Conservation (phyloP, 2,329 filamentous ascomycete species). For the Fusarium solani-melongenae region DNA sequence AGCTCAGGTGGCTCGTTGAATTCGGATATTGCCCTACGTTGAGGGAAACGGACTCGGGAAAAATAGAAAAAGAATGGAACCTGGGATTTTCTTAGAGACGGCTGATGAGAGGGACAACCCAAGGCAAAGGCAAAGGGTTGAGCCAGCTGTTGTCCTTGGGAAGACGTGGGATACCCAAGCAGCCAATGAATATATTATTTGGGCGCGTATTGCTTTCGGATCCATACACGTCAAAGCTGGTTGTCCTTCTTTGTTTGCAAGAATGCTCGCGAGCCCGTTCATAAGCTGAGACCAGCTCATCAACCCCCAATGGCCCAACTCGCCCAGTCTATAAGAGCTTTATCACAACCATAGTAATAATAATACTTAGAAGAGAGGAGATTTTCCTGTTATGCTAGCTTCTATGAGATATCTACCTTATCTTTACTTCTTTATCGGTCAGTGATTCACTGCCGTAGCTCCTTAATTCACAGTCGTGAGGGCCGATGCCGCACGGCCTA, state of each 20-base stretch:
- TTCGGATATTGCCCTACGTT: slow-evolving; percentile 10
- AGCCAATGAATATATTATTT: slow-evolving; percentile 35
- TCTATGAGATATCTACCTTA: background rate
- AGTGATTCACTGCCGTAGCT: slow-evolving; percentile 11
- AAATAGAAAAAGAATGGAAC: slow-evolving; percentile 19
- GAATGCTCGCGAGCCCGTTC: background rate
- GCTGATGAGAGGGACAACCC: slow-evolving; percentile 13
- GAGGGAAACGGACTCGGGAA: slow-evolving; percentile 6
- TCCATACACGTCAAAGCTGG: background rate
- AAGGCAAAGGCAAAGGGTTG: slow-evolving; percentile 1
- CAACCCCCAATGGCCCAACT: background rate
- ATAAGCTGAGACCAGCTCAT: background rate
- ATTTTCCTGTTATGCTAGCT: background rate
- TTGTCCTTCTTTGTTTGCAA: background rate
- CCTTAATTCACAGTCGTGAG: background rate
- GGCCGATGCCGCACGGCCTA: background rate
- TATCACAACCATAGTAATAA: background rate
- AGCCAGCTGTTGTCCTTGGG: slow-evolving; percentile 10
- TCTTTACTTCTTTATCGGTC: background rate
- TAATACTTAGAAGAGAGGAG: background rate
- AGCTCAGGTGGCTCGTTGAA: slow-evolving; percentile 13
- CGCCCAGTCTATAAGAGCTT: background rate
- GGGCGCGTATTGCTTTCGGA: background rate
- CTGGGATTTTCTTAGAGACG: slow-evolving; percentile 14
- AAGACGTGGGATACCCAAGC: slow-evolving; percentile 14